phyloP scores from a whole-genome alignment of 2,329 filamentous ascomycete genomes.

The Talaromyces pinophilus region DNA sequence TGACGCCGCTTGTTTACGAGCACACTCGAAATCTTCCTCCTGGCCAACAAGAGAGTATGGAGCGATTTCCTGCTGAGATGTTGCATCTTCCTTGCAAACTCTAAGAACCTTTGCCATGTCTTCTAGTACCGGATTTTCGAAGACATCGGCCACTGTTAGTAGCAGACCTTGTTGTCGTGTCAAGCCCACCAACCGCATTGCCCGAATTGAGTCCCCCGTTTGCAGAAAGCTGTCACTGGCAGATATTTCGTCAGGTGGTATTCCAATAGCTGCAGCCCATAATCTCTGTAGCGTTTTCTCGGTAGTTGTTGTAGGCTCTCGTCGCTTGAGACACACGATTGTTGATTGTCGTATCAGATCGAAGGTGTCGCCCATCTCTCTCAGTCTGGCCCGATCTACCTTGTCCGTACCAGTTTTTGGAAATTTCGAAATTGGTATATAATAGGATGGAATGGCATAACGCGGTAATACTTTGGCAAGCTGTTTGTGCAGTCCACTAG shows the following conservation, averaged over 20 bases:
- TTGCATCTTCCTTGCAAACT: conserved; percentile 19
- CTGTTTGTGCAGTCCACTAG: not conserved
- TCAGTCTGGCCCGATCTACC: conserved; percentile 4
- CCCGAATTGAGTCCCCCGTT: conserved; percentile 34
- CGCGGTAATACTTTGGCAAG: conserved; percentile 14
- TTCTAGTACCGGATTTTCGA: conserved; percentile 31
- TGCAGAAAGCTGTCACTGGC: conserved; percentile 33
- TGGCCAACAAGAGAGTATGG: not conserved
- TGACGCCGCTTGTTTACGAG: not conserved
- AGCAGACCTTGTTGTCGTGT: conserved; percentile 26
- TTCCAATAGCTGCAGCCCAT: conserved; percentile 33
- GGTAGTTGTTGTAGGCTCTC: not conserved
- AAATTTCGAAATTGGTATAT: conserved; percentile 21
- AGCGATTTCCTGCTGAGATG: not conserved
- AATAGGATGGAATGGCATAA: conserved; percentile 22
- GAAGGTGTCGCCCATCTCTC: not conserved
- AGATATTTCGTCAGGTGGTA: conserved; percentile 38
- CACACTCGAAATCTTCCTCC: not conserved
- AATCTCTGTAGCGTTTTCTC: conserved; percentile 14
- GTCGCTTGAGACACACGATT: not conserved
- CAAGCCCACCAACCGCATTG: conserved; percentile 32
- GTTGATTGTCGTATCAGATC: not conserved
- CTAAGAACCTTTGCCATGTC: conserved; percentile 53
- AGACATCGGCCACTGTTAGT: conserved; percentile 31
- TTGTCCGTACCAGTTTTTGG: conserved; percentile 19